A percentile compares a stretch with the other conserved stretches of the same genome.
Conservation (phyloP, 2,329 filamentous ascomycete species). For the Endocalyx cinctus region DNA sequence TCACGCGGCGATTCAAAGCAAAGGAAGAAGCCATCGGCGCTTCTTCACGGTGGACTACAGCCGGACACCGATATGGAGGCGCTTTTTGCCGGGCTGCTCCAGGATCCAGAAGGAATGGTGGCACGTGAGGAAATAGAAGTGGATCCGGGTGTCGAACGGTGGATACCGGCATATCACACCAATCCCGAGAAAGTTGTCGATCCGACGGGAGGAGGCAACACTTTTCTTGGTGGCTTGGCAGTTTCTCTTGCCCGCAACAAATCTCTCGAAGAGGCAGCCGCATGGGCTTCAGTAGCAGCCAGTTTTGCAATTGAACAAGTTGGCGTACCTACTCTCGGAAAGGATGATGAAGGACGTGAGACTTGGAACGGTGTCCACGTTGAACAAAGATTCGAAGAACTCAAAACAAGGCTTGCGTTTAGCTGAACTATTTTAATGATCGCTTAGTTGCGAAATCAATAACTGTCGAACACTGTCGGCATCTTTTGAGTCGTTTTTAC, state of each 20-base stretch:
- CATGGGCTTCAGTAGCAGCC: conserved; percentile 77
- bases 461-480: too few relatives aligned
- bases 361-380: conserved; percentile 59
- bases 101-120: conserved; percentile 47
- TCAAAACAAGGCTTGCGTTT: conserved; percentile 36
- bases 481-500: too few relatives aligned
- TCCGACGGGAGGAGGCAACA: conserved; percentile 90
- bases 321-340: conserved; percentile 63
- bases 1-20: conserved; percentile 19
- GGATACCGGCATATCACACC: conserved; percentile 73
- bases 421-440: too few relatives aligned
- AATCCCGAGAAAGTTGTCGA: conserved; percentile 63
- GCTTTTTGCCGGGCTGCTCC: conserved; percentile 54
- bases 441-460: too few relatives aligned
- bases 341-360: conserved; percentile 41
- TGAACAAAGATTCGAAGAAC: conserved; percentile 47
- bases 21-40: conserved; percentile 39
- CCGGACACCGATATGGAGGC: conserved; percentile 60
- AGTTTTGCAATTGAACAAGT: conserved; percentile 95
- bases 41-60: conserved; percentile 45
- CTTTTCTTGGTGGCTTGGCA: conserved; percentile 65
- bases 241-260: conserved; percentile 57
- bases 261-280: conserved; percentile 63
- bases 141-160: conserved; percentile 62
- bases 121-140: conserved; percentile 56